phyloP scores from a whole-genome alignment of 1,284 basidiomycete species.

The Cryptococcus sp. region DNA sequence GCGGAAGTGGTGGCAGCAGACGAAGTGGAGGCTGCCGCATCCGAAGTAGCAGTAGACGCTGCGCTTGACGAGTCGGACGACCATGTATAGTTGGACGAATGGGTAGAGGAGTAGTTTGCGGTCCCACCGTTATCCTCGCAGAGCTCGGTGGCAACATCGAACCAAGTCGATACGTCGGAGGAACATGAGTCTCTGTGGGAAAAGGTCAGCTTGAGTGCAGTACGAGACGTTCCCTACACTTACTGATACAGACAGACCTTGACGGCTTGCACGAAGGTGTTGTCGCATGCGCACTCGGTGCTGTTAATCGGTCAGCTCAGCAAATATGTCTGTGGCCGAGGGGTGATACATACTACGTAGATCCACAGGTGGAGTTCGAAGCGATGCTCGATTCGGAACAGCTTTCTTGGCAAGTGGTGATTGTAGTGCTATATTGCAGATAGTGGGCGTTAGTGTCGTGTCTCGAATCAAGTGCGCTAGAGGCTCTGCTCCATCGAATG shows the following conservation, averaged over 20 bases:
- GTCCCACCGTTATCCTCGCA: not conserved
- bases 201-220: not conserved
- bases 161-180: constrained; percentile 5
- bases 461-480: too few species aligned
- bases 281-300: constrained; percentile 4
- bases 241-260: constrained; percentile 9
- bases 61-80: not conserved
- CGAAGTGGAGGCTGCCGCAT: not conserved
- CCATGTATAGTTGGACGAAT: constrained; percentile 3
- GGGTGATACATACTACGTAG: not conserved
- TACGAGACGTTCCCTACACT: not conserved
- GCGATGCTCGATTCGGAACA: constrained; percentile 1
- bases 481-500: too few species aligned
- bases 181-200: constrained; percentile 3
- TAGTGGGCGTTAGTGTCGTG: too few species aligned
- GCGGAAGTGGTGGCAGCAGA: not conserved
- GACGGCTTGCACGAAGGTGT: constrained; percentile 3
- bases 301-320: not conserved
- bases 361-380: constrained; percentile 2
- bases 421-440: too few species aligned
- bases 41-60: not conserved
- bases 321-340: not conserved
- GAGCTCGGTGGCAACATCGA: not conserved
- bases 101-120: constrained; percentile 2
- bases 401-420: not conserved